phyloP scores from a whole-genome alignment of 164 flowering plant genomes.

The Amborella trichopoda region DNA sequence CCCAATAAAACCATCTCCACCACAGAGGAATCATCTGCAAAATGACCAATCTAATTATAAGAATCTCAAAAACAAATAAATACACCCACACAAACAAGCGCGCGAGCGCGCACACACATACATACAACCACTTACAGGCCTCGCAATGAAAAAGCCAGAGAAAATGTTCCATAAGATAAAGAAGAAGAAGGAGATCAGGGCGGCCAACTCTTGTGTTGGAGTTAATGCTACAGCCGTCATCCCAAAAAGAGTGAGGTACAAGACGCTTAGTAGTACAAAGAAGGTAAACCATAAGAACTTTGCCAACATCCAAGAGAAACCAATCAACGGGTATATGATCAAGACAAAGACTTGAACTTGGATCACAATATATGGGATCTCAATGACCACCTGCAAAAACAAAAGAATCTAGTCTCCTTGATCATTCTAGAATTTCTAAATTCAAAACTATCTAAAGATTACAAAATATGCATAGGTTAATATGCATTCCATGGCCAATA shows the following conservation, averaged over 20 bases:
- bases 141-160: constrained; percentile 84
- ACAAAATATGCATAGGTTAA: background rate
- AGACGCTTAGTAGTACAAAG: constrained; percentile 52
- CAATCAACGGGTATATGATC: constrained; percentile 68
- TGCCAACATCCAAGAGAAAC: constrained; percentile 58
- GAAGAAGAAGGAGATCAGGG: constrained; percentile 62
- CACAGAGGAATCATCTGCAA: constrained; percentile 73
- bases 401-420: background rate
- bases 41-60: background rate
- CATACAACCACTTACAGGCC: constrained; percentile 40
- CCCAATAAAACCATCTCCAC: constrained; percentile 95
- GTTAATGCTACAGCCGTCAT: constrained; percentile 83
- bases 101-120: background rate
- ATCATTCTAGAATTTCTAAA: background rate
- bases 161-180: constrained; percentile 64
- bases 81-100: background rate
- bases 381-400: constrained; percentile 44
- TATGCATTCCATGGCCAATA: background rate
- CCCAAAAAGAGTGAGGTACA: constrained; percentile 80
- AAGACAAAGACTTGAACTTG: constrained; percentile 44
- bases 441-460: background rate
- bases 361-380: constrained; percentile 59
- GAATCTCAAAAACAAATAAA: background rate
- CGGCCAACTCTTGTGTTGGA: constrained; percentile 69
- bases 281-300: constrained; percentile 86